phyloP scores from a whole-genome alignment of 2,329 filamentous ascomycete genomes.

The Ramularia endophylla region DNA sequence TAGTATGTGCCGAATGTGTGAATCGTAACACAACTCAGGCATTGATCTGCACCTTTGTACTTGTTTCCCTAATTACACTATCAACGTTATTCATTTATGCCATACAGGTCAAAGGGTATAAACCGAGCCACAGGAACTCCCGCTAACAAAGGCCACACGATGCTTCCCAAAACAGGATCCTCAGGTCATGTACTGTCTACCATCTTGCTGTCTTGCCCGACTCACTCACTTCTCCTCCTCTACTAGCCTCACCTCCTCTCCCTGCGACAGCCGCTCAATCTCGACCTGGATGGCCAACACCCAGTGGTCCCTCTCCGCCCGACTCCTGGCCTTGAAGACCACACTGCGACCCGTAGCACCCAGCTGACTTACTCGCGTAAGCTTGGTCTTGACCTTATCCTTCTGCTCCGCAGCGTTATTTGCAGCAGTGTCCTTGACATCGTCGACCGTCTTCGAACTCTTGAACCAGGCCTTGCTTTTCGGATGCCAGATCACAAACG shows the following conservation, averaged over 20 bases:
- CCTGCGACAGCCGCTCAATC: constrained; percentile 53
- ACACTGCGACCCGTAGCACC: constrained; percentile 57
- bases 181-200: no score
- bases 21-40: no score
- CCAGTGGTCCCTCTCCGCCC: constrained; percentile 63
- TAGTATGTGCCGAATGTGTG: no score
- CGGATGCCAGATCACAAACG: constrained; percentile 62
- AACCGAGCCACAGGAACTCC: no score
- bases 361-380: constrained; percentile 56
- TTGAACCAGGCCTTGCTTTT: constrained; percentile 52
- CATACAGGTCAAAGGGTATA: no score
- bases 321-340: constrained; percentile 60
- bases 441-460: constrained; percentile 28
- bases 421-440: constrained; percentile 19
- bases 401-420: constrained; percentile 5
- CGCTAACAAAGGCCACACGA: no score
- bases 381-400: constrained; percentile 37
- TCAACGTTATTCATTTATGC: no score
- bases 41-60: no score
- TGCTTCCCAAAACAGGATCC: no score
- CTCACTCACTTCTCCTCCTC: constrained; percentile 6
- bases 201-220: no score
- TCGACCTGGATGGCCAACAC: constrained; percentile 60
- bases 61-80: no score
- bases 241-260: constrained; percentile 46